A percentile compares a stretch with the other conserved stretches of the same genome.
Evolutionary conservation across 257 asterid species (phyloP).

Genomic region (Nicotiana tabacum): DNA sequence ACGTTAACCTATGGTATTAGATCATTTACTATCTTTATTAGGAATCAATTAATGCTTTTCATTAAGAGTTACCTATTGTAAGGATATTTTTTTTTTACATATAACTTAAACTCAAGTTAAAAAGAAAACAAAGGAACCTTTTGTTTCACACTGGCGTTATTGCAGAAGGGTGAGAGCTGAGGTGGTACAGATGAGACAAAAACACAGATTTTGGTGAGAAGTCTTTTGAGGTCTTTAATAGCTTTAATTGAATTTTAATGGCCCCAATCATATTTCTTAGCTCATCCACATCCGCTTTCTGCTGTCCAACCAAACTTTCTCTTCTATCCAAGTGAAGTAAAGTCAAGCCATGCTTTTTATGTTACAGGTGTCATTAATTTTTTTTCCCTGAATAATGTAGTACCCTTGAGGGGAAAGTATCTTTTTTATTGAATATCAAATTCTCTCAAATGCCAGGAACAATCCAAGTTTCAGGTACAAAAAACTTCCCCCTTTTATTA

Average conservation of each 20-base stretch:
- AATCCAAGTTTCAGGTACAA: constrained; percentile 75
- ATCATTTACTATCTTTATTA: too few species aligned
- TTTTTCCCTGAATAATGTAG: background rate
- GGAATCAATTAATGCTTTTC: too few species aligned
- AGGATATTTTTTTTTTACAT: too few species aligned
- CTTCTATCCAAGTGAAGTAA: constrained; percentile 1
- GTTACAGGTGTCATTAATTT: background rate
- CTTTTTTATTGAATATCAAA: background rate
- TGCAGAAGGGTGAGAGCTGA: background rate
- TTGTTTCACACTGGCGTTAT: background rate
- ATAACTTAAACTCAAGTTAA: background rate
- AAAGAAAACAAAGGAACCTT: too few species aligned
- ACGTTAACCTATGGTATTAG: too few species aligned
- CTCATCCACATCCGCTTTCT: constrained; percentile 43
- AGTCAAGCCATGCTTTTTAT: background rate
- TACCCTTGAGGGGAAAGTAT: background rate
- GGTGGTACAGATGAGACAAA: constrained; percentile 16
- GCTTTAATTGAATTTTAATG: background rate
- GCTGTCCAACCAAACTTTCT: constrained; percentile 25
- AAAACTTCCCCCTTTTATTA: background rate
- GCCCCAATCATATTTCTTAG: constrained; percentile 37
- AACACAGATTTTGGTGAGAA: background rate
- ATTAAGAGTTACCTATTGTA: too few species aligned
- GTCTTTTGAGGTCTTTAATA: constrained; percentile 18
- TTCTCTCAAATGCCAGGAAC: constrained; percentile 78